Evolutionary conservation across 1,139 yeast species (phyloP), one percentile per base, ranked within the genome.

Genomic region (Lodderomyces jiufengensis): DNA sequence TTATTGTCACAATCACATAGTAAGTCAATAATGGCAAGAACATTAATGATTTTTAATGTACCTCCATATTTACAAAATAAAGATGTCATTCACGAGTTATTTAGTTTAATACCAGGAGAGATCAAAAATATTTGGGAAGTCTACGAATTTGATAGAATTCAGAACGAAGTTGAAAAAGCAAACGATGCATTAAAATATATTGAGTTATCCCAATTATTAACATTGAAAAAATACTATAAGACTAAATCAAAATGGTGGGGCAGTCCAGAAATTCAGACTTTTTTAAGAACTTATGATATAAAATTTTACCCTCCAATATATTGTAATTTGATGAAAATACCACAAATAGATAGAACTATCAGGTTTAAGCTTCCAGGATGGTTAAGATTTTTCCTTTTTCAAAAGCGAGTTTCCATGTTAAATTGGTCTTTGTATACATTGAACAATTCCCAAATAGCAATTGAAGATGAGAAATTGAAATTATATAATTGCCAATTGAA

Each of bases 51-150:
- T 3, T 68, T 72, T 4, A 73, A 77, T 47, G 63, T 79, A 3
- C 80, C 83, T 0, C 28, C 40, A 0, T 42, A 58, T 20, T 47
- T 65, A 20, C 55, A 65, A 33, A 57, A 67, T 23, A 25, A 33
- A 0, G 56, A 52, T 1, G 43, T 46, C 0, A 52, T 66, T 13
- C 45, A 40, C 3, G 50, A 57, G 2, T 45, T 73, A 3, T 58
- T 60, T 23, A 45, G 55, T 2, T 46, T 49, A 0, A 50, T 74
- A 7, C 74, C 78, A 0, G 76, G 74, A 1, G 76, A 74, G 0
- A 60, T 78, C 0, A 58, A 61, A 14, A 58, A 62, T 12, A 54
- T 79, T 2, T 76, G 83, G 78, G 70, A 71, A 32, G 60, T 78
- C 1, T 67, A 70, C 43, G 68, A 75, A 32, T 71, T 66, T 40